Evolutionary conservation across 768 basidiomycete genomes (phyloP).

Genomic region (Kwoniella dejecticola): DNA sequence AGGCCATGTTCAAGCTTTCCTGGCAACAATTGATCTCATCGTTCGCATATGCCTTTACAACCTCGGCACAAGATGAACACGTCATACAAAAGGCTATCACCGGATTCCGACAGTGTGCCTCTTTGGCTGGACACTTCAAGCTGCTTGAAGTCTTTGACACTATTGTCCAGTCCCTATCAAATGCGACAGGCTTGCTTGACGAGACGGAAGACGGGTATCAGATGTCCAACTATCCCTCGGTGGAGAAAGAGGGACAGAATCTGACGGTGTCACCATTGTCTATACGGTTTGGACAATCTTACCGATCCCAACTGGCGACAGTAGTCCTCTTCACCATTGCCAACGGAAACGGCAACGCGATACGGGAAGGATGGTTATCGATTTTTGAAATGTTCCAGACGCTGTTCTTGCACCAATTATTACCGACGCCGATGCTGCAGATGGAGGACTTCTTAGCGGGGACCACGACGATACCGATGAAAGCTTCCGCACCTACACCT

Average conservation of each 20-base stretch:
- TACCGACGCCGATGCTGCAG: conserved; percentile 86
- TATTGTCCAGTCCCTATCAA: conserved; percentile 87
- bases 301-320: conserved; percentile 92
- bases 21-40: conserved; percentile 95
- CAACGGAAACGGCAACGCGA: conserved; percentile 89
- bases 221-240: conserved; percentile 73
- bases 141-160: conserved; percentile 96
- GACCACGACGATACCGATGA: conserved; percentile 84
- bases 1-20: conserved; percentile 87
- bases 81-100: conserved; percentile 91
- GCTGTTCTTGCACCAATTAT: conserved; percentile 86
- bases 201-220: conserved; percentile 65
- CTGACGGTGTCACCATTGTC: conserved; percentile 90
- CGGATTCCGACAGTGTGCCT: conserved; percentile 96
- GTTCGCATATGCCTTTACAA: conserved; percentile 92
- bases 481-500: conserved; percentile 66
- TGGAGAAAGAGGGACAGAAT: conserved; percentile 85
- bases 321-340: conserved; percentile 97
- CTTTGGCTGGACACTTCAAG: conserved; percentile 81
- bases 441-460: conserved; percentile 99
- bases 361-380: conserved; percentile 93
- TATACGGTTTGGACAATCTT: conserved; percentile 89
- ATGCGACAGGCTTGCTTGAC: conserved; percentile 80
- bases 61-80: conserved; percentile 87
- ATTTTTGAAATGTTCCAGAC: conserved; percentile 99